Evolutionary conservation across 352 stramenopile genomes (phyloP).

Genomic region (Globisporangium nunn): DNA sequence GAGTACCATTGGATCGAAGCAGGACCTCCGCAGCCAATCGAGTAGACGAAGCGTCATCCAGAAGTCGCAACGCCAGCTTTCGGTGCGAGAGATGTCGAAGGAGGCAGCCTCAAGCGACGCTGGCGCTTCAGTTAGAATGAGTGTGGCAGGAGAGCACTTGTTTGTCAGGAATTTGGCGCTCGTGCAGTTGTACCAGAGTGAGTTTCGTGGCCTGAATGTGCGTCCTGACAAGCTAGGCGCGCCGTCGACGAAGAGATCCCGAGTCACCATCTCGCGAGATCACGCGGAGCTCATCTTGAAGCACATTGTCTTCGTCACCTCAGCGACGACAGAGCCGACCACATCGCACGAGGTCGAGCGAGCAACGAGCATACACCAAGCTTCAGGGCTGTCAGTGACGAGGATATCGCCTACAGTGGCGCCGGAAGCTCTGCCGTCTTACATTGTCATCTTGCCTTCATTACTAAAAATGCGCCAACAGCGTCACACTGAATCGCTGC

Average conservation of each 20-base stretch:
- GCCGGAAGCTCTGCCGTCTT: constrained; percentile 1
- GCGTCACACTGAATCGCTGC: constrained; percentile 7
- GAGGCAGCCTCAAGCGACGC: background rate
- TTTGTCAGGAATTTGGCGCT: constrained; percentile 10
- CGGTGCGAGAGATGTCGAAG: background rate
- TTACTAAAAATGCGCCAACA: constrained; percentile 37
- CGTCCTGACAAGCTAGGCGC: constrained; percentile 25
- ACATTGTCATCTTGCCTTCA: constrained; percentile 35
- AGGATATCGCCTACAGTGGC: background rate
- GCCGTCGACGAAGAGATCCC: constrained; percentile 31
- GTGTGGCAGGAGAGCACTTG: background rate
- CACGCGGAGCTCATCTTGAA: constrained; percentile 39
- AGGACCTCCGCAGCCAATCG: constrained; percentile 6
- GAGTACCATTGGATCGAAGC: background rate
- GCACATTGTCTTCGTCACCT: constrained; percentile 37
- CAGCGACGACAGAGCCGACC: background rate
- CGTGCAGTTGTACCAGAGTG: constrained; percentile 32
- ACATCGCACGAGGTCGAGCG: background rate
- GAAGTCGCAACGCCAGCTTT: constrained; percentile 20
- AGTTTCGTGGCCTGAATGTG: constrained; percentile 37
- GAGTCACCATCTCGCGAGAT: constrained; percentile 29
- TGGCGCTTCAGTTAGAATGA: too few relatives aligned
- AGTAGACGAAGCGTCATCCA: constrained; percentile 18
- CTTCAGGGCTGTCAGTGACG: background rate
- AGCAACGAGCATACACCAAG: background rate